Base-by-base conservation (phyloP, 2,329 filamentous ascomycete genomes). In the Alternaria viburni region DNA sequence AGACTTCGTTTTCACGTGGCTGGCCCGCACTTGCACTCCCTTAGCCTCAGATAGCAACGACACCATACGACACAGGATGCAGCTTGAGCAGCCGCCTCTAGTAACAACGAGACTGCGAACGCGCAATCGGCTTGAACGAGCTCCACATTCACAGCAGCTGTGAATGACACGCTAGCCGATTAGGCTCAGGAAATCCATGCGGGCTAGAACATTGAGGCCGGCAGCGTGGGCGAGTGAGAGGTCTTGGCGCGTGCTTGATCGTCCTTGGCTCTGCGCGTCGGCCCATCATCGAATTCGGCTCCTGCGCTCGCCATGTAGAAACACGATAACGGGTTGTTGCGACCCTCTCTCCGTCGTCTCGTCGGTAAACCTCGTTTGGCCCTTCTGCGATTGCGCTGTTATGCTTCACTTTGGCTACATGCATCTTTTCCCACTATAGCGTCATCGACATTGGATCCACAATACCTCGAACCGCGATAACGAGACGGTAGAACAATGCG, bases 221-320 rank as follows among this genome's bases (percentile, higher is more conserved):
- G 44, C 45, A 52, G 41, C 44, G 36, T 41, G 17, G 43, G 43
- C 43, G 12, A 45, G 17, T 19, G 19, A 45, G 17, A 55, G 36
- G n/a, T 44, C 52, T 57, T 57, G 54, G 59, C 59, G 58, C 49
- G 44, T 57, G 54, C 44, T 57, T 55, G 62, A 57, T 54, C 59
- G 32, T 25, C 30, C 49, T 52, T 52, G 49, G 49, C 49, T 52
- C 49, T 52, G 49, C 49, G 36, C 49, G 30, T 36, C 23, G 49
- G 28, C 49, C 28, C 49, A 41, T 52, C 49, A 17, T 52, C 15
- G 19, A 41, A 28, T 36, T 41, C 49, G 19, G 32, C 21, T 41
- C 28, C 47, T 55, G 32, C 19, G 21, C 58, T 26, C 58, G 17
- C 47, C 46, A 61, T 57, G 58, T 58, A 28, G 32, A 55, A 44